Percentiles rank a stretch among this genome's conserved stretches.
These are phyloP conservation scores for Tylopilus sp. DNA, from an alignment of 1,284 basidiomycete genomes.

Conservation along the genomic window DNA sequence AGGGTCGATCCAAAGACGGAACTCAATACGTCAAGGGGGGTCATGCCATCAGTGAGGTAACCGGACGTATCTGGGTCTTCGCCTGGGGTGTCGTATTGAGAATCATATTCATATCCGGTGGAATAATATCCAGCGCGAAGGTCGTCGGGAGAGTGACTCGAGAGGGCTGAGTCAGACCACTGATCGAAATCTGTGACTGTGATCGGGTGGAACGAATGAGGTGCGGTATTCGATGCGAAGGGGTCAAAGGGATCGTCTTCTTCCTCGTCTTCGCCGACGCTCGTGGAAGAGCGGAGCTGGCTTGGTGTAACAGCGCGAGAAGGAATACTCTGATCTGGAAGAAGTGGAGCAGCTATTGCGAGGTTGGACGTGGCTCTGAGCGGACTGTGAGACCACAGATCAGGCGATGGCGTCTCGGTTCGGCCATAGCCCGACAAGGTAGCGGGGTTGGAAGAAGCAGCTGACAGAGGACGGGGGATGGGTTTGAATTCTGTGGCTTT, in stretches of 20 bases:
- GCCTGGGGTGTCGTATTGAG: slow-evolving; percentile 36
- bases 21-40: slow-evolving; percentile 91
- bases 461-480: slow-evolving; percentile 69
- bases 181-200: slow-evolving; percentile 59
- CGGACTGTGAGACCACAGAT: slow-evolving; percentile 73
- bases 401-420: slow-evolving; percentile 72
- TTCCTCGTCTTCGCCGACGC: slow-evolving; percentile 51
- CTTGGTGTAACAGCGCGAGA: slow-evolving; percentile 38
- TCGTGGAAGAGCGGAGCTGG: slow-evolving; percentile 57
- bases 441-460: slow-evolving; percentile 60
- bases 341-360: slow-evolving; percentile 81
- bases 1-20: slow-evolving; percentile 89
- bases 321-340: slow-evolving; percentile 66
- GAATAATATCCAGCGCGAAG: slow-evolving; percentile 34
- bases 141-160: slow-evolving; percentile 44
- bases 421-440: slow-evolving; percentile 48
- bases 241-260: slow-evolving; percentile 76
- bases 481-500: slow-evolving; percentile 66
- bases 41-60: slow-evolving; percentile 80
- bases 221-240: slow-evolving; percentile 47
- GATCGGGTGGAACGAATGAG: slow-evolving; percentile 58
- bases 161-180: slow-evolving; percentile 49
- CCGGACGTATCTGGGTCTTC: slow-evolving; percentile 52
- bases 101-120: slow-evolving; percentile 35
- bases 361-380: slow-evolving; percentile 75